Evolutionary conservation across 139 green algal species (phyloP).

Genomic region (Picochlorum sp.): DNA sequence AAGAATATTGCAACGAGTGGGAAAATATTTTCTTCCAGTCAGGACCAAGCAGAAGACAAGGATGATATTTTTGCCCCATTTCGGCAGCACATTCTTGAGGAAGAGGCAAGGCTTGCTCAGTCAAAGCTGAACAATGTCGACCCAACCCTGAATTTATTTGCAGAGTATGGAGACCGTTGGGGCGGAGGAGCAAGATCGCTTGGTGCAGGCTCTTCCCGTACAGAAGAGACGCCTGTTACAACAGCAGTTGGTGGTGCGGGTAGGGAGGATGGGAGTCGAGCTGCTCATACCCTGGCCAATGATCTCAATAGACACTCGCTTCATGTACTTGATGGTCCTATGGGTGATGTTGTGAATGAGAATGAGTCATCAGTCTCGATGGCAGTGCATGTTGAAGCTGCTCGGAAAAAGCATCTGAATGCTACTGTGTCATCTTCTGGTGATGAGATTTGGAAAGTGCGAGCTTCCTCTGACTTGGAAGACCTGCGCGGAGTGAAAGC

Average conservation of each 20-base stretch:
- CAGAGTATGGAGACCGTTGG: slow-evolving; percentile 22
- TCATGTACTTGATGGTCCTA: slow-evolving; percentile 16
- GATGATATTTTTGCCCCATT: slow-evolving; percentile 24
- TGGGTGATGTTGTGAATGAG: slow-evolving; percentile 8
- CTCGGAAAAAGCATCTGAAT: background rate
- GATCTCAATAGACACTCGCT: slow-evolving; percentile 32
- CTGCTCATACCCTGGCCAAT: slow-evolving; percentile 8
- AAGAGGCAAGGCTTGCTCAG: slow-evolving; percentile 13
- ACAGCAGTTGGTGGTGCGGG: background rate
- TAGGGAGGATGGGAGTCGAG: background rate
- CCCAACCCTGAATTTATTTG: slow-evolving; percentile 40
- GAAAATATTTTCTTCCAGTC: background rate
- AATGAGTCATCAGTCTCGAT: slow-evolving; percentile 11
- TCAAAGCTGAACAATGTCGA: slow-evolving; percentile 22
- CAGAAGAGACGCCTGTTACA: background rate
- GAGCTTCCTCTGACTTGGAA: slow-evolving; percentile 17
- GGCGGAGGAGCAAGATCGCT: background rate
- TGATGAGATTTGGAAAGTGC: slow-evolving; percentile 16
- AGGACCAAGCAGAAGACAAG: background rate
- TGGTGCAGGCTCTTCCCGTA: background rate
- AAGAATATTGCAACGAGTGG: background rate
- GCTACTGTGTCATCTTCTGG: background rate
- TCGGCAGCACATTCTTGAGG: slow-evolving; percentile 3
- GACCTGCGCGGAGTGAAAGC: slow-evolving; percentile 11
- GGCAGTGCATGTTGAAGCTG: slow-evolving; percentile 9